These are phyloP conservation scores for Cornus florida DNA, from an alignment of 148 eudicot genomes.

Conservation along the genomic window DNA sequence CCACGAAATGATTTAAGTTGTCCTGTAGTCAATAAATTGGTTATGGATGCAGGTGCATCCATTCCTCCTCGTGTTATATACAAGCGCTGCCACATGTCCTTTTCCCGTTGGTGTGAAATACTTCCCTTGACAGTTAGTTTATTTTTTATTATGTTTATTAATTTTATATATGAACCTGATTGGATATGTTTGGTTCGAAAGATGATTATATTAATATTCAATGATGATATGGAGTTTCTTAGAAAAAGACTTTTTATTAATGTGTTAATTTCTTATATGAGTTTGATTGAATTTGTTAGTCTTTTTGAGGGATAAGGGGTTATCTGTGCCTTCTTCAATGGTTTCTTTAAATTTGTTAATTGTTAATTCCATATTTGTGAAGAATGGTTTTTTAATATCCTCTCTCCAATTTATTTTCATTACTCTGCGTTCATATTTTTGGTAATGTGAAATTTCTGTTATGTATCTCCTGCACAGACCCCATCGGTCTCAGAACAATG, in stretches of 20 bases:
- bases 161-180: background rate
- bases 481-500: background rate
- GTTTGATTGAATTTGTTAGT: background rate
- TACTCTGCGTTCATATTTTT: background rate
- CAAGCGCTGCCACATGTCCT: too few species aligned
- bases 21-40: too few species aligned
- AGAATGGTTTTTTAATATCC: background rate
- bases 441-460: background rate
- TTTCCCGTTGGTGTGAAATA: too few species aligned
- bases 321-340: too few species aligned
- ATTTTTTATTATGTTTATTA: background rate
- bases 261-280: background rate
- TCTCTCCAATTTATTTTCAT: background rate
- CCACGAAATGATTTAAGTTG: too few species aligned
- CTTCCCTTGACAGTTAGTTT: background rate
- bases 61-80: too few species aligned
- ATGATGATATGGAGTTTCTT: background rate
- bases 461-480: background rate
- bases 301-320: background rate
- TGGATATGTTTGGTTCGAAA: background rate
- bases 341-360: too few species aligned
- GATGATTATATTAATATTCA: background rate
- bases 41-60: too few species aligned
- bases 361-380: too few species aligned
- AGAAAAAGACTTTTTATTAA: background rate